Percentiles rank a stretch among this genome's conserved stretches.
Evolutionary conservation across 176 grass and related monocot species (phyloP).

Genomic region (Zea luxurians): DNA sequence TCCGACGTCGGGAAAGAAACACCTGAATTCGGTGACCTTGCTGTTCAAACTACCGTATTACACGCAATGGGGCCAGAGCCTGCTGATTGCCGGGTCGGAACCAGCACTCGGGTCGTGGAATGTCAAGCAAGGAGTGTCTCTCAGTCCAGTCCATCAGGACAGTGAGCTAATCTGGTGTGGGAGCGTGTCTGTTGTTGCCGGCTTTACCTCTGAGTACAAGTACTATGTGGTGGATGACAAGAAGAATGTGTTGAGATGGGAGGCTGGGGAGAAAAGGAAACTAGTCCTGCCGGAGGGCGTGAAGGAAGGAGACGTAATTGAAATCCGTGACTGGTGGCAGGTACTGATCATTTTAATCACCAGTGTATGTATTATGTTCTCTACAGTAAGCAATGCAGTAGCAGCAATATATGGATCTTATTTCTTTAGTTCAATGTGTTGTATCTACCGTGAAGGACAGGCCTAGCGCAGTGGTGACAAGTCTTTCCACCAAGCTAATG

Average conservation of each 20-base stretch:
- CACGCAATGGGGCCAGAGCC: slow-evolving; percentile 83
- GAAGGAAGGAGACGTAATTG: slow-evolving; percentile 64
- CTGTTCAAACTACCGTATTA: slow-evolving; percentile 86
- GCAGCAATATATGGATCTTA: background rate
- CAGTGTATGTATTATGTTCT: background rate
- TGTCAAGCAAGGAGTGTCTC: slow-evolving; percentile 70
- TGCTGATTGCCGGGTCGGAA: slow-evolving; percentile 73
- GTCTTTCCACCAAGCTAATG: too few species aligned
- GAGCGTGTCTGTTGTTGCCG: slow-evolving; percentile 42
- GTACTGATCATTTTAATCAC: slow-evolving; percentile 31
- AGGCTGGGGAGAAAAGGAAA: slow-evolving; percentile 70
- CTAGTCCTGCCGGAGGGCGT: slow-evolving; percentile 62
- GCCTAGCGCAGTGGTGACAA: too few species aligned
- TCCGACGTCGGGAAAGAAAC: slow-evolving; percentile 47
- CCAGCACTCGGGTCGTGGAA: slow-evolving; percentile 74
- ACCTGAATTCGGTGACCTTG: slow-evolving; percentile 48
- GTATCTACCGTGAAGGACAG: background rate
- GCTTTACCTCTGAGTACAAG: slow-evolving; percentile 64
- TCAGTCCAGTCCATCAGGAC: slow-evolving; percentile 65
- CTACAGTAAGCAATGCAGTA: background rate
- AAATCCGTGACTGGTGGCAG: slow-evolving; percentile 93
- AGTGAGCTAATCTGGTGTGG: slow-evolving; percentile 76
- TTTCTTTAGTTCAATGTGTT: background rate
- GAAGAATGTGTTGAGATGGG: slow-evolving; percentile 77
- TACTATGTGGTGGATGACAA: slow-evolving; percentile 84